Conservation (phyloP, 192 early-diverging fungal species). For the Chytriomyces sp. region DNA sequence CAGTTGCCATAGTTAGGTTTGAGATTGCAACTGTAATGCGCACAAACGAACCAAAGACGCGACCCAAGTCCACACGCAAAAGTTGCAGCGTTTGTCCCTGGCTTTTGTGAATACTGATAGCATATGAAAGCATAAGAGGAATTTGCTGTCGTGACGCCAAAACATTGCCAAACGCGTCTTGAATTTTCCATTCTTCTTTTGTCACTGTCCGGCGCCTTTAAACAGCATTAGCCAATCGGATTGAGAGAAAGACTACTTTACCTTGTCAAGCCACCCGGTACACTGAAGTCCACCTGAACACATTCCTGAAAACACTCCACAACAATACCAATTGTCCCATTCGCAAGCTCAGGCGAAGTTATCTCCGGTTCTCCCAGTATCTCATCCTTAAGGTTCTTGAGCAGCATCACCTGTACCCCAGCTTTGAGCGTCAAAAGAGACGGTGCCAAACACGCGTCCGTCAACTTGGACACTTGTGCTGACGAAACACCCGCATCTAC, state of each 20-base stretch:
- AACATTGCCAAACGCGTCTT: neutral
- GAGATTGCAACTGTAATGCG: too few relatives aligned
- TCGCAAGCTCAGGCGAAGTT: constrained; percentile 42
- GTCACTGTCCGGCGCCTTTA: neutral
- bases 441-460: constrained; percentile 61
- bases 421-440: constrained; percentile 67
- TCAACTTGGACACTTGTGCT: constrained; percentile 7
- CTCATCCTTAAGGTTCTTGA: constrained; percentile 42
- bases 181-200: neutral
- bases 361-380: neutral
- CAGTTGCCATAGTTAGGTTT: too few relatives aligned
- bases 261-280: neutral
- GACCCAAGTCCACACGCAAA: constrained; percentile 49
- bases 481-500: neutral
- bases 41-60: too few relatives aligned
- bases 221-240: neutral
- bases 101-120: constrained; percentile 55
- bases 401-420: constrained; percentile 84
- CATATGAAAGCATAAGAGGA: constrained; percentile 50
- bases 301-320: constrained; percentile 21
- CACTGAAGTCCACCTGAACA: constrained; percentile 39
- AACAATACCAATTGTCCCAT: constrained; percentile 46
- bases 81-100: constrained; percentile 53
- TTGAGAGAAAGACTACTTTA: neutral
- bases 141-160: constrained; percentile 22